These are phyloP conservation scores for Eucalyptus cloeziana DNA, from an alignment of 345 rosid species.

Conservation along the genomic window DNA sequence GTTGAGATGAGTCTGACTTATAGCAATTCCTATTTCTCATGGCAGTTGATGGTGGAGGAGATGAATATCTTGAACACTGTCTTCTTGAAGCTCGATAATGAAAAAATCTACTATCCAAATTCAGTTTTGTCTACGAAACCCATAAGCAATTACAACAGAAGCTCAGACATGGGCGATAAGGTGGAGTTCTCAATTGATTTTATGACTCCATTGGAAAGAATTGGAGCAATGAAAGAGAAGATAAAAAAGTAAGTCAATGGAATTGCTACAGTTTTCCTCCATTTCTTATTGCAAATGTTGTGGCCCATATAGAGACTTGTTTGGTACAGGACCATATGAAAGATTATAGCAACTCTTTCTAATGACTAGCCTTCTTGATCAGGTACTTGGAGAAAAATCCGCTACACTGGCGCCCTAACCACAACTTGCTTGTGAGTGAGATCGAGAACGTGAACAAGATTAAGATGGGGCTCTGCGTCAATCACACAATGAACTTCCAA, in stretches of 20 bases:
- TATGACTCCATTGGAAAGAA: conserved; percentile 45
- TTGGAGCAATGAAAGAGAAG: conserved; percentile 45
- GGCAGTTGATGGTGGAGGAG: conserved; percentile 70
- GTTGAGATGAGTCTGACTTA: neutral
- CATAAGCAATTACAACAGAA: conserved; percentile 68
- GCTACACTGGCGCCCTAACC: conserved; percentile 33
- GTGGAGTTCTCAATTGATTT: conserved; percentile 69
- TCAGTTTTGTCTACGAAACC: conserved; percentile 60
- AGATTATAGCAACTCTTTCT: neutral
- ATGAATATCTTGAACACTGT: conserved; percentile 77
- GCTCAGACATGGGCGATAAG: conserved; percentile 83
- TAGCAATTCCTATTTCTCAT: neutral
- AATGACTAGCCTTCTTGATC: neutral
- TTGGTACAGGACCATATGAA: neutral
- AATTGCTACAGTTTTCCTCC: neutral
- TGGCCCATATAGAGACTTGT: neutral
- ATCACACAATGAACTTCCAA: conserved; percentile 61
- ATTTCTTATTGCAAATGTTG: neutral
- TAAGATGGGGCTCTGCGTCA: conserved; percentile 18
- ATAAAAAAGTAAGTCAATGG: conserved; percentile 26
- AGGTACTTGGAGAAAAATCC: conserved; percentile 36
- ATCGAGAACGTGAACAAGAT: conserved; percentile 46
- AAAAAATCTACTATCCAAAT: conserved; percentile 82
- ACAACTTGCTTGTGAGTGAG: conserved; percentile 29
- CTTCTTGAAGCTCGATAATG: conserved; percentile 71